phyloP scores from a whole-genome alignment of 2,329 filamentous ascomycete genomes.

The Periconia digitata region DNA sequence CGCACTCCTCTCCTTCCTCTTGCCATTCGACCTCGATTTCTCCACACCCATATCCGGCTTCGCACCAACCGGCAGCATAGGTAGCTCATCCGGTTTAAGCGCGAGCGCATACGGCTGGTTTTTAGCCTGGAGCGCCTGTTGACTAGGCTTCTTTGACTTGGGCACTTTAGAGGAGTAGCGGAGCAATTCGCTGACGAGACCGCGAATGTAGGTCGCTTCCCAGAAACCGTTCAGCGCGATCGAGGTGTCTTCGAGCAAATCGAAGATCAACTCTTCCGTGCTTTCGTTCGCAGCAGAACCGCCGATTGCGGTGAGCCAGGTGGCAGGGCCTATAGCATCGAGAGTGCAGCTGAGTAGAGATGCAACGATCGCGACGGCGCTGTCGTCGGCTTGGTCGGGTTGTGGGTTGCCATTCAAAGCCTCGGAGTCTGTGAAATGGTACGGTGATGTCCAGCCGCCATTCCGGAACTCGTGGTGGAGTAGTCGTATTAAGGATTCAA shows the following conservation, averaged over 20 bases:
- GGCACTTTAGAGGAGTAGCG: conserved; percentile 51
- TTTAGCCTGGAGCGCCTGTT: conserved; percentile 42
- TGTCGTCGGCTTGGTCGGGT: conserved; percentile 62
- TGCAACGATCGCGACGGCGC: conserved; percentile 70
- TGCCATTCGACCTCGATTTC: conserved; percentile 62
- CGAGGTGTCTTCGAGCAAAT: conserved; percentile 68
- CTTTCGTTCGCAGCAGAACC: conserved; percentile 59
- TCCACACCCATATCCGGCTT: conserved; percentile 57
- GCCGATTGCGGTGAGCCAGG: conserved; percentile 60
- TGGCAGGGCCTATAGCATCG: conserved; percentile 72
- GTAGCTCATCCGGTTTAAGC: conserved; percentile 45
- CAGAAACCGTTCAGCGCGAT: conserved; percentile 72
- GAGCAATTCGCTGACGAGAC: conserved; percentile 66
- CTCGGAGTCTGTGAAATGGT: conserved; percentile 61
- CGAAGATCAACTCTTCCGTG: conserved; percentile 64
- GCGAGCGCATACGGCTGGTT: conserved; percentile 50
- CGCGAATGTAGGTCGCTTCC: conserved; percentile 66
- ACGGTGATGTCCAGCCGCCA: conserved; percentile 74
- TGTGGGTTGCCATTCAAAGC: conserved; percentile 25
- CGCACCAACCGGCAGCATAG: conserved; percentile 71
- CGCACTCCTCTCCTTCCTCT: conserved; percentile 68
- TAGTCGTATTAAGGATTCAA: conserved; percentile 70
- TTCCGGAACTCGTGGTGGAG: conserved; percentile 72
- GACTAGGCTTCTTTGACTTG: conserved; percentile 34
- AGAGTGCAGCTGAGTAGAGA: conserved; percentile 72